Base-by-base conservation (phyloP, 2,329 filamentous ascomycete genomes). In the Aspergillus sp. region DNA sequence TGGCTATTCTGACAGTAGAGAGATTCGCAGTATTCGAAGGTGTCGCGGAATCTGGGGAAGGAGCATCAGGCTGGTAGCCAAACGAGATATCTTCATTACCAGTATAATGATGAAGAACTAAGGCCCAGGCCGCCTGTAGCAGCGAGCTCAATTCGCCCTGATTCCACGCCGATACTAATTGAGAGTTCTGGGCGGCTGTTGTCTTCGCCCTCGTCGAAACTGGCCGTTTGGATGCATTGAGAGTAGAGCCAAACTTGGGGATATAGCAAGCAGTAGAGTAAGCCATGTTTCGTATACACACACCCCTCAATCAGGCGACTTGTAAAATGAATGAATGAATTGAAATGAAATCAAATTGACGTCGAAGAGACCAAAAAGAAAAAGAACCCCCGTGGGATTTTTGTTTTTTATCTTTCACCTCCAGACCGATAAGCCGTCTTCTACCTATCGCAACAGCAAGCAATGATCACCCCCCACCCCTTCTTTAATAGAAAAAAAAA, bases 131-230 rank as follows among this genome's bases (percentile, higher is more conserved):
- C 3, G n/a, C 8, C 30, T 32, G 30, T 9, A 32, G 8, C 30
- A 32, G 39, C 6, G 54, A 45, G 27, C 53, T 51, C 34, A 64
- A 42, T 33, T 56, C 45, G 2, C 51, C 52, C 43, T 59, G 50
- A 5, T 57, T 46, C 52, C 51, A 64, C 45, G 60, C 59, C 42
- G 60, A 58, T 48, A 62, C 53, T 48, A 64, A 54, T 45, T 59
- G 55, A 44, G 51, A 47, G 45, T 54, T 56, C 41, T 62, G 58
- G 12, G 54, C 51, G 45, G 58, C 41, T 32, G 60, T 59, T 28
- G 59, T 57, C 42, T 49, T 61, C 33, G 59, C 56, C 47, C 59
- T 63, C 49, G 64, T 59, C 39, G 63, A 66, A 46, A 67, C 58
- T 33, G 61, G 61, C 40, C 64, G 63, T 49, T 58, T 65, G 4